Conservation (phyloP, 805 yeast genomes). For the Lachancea sp. region DNA sequence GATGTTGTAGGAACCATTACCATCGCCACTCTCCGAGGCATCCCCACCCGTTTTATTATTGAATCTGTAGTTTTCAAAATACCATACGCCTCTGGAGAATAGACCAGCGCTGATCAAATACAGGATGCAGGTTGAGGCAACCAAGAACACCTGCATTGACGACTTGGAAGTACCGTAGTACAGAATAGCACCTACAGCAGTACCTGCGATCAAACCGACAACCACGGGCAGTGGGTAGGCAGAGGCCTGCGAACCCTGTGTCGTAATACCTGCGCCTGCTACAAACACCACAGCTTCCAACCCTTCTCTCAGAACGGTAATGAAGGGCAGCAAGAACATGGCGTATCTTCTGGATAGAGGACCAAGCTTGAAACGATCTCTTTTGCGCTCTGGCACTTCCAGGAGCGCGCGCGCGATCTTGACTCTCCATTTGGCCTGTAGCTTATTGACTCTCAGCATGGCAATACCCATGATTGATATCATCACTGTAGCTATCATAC, state of each 20-base stretch:
- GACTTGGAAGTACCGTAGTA: constrained; percentile 78
- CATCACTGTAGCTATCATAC: constrained; percentile 82
- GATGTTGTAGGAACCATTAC: constrained; percentile 92
- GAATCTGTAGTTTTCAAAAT: constrained; percentile 65
- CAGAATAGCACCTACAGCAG: constrained; percentile 57
- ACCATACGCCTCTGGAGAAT: constrained; percentile 91
- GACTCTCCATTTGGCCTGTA: constrained; percentile 95
- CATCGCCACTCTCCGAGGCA: constrained; percentile 86
- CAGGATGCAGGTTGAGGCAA: constrained; percentile 80
- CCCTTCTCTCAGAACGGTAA: constrained; percentile 94
- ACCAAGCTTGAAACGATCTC: constrained; percentile 49
- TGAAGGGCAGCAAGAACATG: constrained; percentile 82
- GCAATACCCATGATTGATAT: constrained; percentile 94
- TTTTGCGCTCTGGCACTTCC: constrained; percentile 44
- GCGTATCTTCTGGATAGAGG: constrained; percentile 66
- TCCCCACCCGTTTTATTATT: constrained; percentile 79
- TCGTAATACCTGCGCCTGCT: constrained; percentile 84
- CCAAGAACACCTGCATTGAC: constrained; percentile 82
- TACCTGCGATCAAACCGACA: constrained; percentile 77
- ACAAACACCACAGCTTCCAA: constrained; percentile 93
- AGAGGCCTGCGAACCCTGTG: constrained; percentile 46
- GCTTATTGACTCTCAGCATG: constrained; percentile 90
- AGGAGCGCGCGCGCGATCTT: constrained; percentile 83
- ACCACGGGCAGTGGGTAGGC: constrained; percentile 94
- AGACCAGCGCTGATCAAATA: constrained; percentile 89